Evolutionary conservation across 805 yeast species (phyloP).

Genomic region (Naumovozyma baii): DNA sequence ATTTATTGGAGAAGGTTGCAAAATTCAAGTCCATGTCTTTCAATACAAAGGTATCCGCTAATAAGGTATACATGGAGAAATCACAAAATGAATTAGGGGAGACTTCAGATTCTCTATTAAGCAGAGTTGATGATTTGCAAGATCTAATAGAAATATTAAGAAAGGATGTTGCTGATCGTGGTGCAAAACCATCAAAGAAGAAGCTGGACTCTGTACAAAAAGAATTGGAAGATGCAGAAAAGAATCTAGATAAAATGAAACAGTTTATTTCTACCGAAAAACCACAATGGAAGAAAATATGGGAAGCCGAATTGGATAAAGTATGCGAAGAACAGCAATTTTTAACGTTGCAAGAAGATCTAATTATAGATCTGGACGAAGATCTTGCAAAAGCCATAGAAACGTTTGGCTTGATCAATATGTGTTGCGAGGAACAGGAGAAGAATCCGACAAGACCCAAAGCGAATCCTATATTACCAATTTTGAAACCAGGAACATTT

Average conservation of each 20-base stretch:
- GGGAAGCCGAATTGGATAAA: constrained; percentile 85
- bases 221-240: constrained; percentile 53
- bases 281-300: constrained; percentile 77
- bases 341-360: constrained; percentile 79
- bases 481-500: constrained; percentile 56
- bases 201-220: constrained; percentile 58
- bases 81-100: constrained; percentile 66
- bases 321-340: constrained; percentile 93
- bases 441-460: constrained; percentile 42
- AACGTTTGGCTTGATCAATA: constrained; percentile 71
- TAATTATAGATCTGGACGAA: constrained; percentile 66
- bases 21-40: constrained; percentile 44
- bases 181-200: constrained; percentile 68
- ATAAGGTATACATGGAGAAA: constrained; percentile 57
- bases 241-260: constrained; percentile 44
- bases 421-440: constrained; percentile 69
- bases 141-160: constrained; percentile 84
- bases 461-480: constrained; percentile 31
- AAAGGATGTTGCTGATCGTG: constrained; percentile 85
- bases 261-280: constrained; percentile 59
- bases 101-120: constrained; percentile 64
- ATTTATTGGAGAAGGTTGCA: constrained; percentile 37
- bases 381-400: constrained; percentile 75
- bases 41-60: constrained; percentile 26
- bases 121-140: constrained; percentile 82